Percentiles rank a stretch among this genome's conserved stretches.
Evolutionary conservation across 768 basidiomycete genomes (phyloP).

Genomic region (Suillus variegatus): DNA sequence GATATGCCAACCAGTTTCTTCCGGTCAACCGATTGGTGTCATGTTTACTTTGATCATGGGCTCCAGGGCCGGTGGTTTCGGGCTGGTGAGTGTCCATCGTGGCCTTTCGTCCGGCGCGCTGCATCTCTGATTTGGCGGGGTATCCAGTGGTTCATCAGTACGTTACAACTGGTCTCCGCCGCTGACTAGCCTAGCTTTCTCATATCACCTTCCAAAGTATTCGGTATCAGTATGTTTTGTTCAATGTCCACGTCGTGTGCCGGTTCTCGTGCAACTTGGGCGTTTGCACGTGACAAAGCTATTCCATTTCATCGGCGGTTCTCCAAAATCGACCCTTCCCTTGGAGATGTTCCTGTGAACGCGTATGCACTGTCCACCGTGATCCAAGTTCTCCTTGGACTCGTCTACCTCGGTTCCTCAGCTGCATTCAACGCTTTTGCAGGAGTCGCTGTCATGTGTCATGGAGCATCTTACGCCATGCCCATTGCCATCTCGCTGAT

Average conservation of each 20-base stretch:
- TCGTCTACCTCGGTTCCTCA: constrained; percentile 62
- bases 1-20: constrained; percentile 40
- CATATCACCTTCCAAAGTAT: constrained; percentile 37
- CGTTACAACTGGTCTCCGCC: constrained; percentile 14
- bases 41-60: constrained; percentile 67
- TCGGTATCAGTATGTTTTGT: constrained; percentile 60
- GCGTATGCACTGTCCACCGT: constrained; percentile 59
- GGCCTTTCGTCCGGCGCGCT: background rate
- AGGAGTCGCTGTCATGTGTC: constrained; percentile 65
- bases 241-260: constrained; percentile 67
- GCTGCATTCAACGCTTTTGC: constrained; percentile 71
- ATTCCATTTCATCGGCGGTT: constrained; percentile 56
- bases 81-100: constrained; percentile 42
- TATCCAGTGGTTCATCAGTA: constrained; percentile 44
- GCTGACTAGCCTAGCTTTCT: background rate
- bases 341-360: constrained; percentile 55
- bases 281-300: constrained; percentile 67
- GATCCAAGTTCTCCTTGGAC: constrained; percentile 59
- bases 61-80: constrained; percentile 60
- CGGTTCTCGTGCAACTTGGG: constrained; percentile 71
- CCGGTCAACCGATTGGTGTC: constrained; percentile 64
- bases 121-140: constrained; percentile 5
- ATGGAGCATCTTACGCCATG: constrained; percentile 64
- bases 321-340: constrained; percentile 41
- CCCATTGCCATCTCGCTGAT: constrained; percentile 56